A percentile compares a stretch with the other conserved stretches of the same genome.
These are phyloP conservation scores for Blastobotrys buckinghamii DNA, from an alignment of 1,139 yeast species.

Conservation along the genomic window DNA sequence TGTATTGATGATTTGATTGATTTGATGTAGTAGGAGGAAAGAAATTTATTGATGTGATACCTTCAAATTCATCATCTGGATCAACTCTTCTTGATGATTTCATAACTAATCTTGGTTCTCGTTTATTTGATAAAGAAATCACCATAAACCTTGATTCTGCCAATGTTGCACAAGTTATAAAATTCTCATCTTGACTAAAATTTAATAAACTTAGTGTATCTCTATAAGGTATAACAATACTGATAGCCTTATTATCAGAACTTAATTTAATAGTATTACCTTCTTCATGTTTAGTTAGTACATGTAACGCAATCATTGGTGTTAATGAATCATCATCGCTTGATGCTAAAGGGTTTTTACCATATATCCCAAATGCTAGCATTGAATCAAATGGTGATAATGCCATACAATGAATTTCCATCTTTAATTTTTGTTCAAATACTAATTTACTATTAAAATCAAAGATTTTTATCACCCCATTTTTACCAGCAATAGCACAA, in stretches of 20 bases:
- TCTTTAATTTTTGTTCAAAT: constrained; percentile 62
- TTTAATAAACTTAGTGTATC: constrained; percentile 74
- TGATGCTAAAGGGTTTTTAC: constrained; percentile 9
- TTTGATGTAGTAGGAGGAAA: too few relatives aligned
- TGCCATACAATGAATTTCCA: constrained; percentile 75
- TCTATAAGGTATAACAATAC: constrained; percentile 76
- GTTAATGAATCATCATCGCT: not conserved
- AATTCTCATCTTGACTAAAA: constrained; percentile 65
- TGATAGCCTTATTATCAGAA: constrained; percentile 45
- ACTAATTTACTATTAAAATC: constrained; percentile 56
- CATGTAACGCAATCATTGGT: constrained; percentile 11
- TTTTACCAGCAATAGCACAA: constrained; percentile 58
- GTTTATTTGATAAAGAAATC: constrained; percentile 57
- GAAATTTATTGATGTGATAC: constrained; percentile 77
- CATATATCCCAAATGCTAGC: constrained; percentile 68
- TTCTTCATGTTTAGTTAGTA: constrained; percentile 1
- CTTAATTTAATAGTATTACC: not conserved
- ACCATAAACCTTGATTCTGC: constrained; percentile 75
- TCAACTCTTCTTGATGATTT: constrained; percentile 56
- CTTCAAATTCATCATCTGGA: constrained; percentile 64
- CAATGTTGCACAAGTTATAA: constrained; percentile 75
- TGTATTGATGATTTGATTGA: constrained; percentile 33
- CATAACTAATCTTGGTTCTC: constrained; percentile 66
- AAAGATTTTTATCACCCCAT: constrained; percentile 62
- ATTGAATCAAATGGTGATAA: constrained; percentile 58